Conservation (phyloP, 2,329 filamentous ascomycete species). For the Diaporthe sp. region DNA sequence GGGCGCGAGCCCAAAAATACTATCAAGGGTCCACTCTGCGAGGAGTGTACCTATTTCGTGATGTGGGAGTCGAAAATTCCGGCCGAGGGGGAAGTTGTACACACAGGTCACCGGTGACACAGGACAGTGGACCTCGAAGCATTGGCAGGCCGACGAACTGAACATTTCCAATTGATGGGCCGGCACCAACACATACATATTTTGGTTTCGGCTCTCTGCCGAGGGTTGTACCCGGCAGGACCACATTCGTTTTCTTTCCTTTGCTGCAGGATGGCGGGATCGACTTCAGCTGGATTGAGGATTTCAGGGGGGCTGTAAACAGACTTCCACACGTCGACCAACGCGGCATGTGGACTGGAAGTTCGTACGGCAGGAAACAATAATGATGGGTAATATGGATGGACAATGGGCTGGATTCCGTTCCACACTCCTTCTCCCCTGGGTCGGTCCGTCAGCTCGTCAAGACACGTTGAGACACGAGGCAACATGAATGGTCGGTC, state of each 20-base stretch:
- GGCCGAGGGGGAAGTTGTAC: neutral
- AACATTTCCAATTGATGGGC: constrained; percentile 3
- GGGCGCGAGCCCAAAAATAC: constrained; percentile 28
- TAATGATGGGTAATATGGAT: constrained; percentile 20
- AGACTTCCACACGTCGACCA: neutral
- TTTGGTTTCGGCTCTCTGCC: neutral
- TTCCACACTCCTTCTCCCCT: constrained; percentile 12
- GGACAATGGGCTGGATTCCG: constrained; percentile 29
- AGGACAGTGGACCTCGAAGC: constrained; percentile 8
- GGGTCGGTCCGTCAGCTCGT: neutral
- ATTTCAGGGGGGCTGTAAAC: neutral
- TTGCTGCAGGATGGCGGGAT: constrained; percentile 31
- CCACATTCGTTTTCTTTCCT: constrained; percentile 7
- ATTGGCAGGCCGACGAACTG: constrained; percentile 13
- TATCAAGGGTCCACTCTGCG: neutral
- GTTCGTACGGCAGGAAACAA: constrained; percentile 7
- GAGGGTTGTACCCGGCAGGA: neutral
- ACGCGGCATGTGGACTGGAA: neutral
- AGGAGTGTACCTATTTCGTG: neutral
- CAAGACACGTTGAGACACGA: neutral
- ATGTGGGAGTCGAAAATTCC: neutral
- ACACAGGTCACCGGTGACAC: constrained; percentile 21
- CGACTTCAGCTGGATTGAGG: constrained; percentile 21
- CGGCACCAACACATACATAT: constrained; percentile 9
- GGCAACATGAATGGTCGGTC: constrained; percentile 4